Evolutionary conservation across 371 early-diverging fungal genomes (phyloP).

Genomic region (Lichtheimia ornata): DNA sequence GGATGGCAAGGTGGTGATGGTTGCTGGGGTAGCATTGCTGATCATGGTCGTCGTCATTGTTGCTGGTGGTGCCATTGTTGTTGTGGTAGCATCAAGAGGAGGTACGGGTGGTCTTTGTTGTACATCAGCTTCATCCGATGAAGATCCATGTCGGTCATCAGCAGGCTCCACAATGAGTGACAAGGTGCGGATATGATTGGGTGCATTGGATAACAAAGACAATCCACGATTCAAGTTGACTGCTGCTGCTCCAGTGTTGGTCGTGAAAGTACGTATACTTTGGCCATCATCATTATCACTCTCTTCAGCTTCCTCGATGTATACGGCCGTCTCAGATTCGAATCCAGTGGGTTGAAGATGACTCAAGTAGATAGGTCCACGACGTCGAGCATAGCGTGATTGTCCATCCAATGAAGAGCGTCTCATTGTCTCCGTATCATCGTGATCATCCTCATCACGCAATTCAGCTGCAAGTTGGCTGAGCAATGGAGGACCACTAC

Average conservation of each 20-base stretch:
- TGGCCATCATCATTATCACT: conserved; percentile 18
- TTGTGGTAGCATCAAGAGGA: not conserved
- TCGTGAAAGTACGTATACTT: not conserved
- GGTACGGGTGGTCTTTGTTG: too few relatives aligned
- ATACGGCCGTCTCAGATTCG: conserved; percentile 6
- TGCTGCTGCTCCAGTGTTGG: not conserved
- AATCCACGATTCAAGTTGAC: conserved; percentile 5
- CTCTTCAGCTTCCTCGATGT: conserved; percentile 19
- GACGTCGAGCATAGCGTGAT: not conserved
- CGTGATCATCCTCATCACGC: conserved; percentile 20
- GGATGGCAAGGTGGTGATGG: conserved; percentile 1
- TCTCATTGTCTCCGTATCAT: not conserved
- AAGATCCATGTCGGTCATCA: conserved; percentile 13
- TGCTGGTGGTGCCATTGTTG: not conserved
- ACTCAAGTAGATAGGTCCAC: conserved; percentile 28
- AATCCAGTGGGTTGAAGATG: conserved; percentile 18
- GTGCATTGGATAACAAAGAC: conserved; percentile 5
- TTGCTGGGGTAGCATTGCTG: not conserved
- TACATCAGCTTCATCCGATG: not conserved
- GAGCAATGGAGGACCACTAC: not conserved
- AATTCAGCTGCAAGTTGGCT: conserved; percentile 45
- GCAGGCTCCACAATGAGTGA: conserved; percentile 19
- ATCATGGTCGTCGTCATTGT: not conserved
- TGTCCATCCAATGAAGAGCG: not conserved
- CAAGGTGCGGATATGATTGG: conserved; percentile 11